Conservation (phyloP, 2,329 filamentous ascomycete genomes). For the Macroventuria anomochaeta region DNA sequence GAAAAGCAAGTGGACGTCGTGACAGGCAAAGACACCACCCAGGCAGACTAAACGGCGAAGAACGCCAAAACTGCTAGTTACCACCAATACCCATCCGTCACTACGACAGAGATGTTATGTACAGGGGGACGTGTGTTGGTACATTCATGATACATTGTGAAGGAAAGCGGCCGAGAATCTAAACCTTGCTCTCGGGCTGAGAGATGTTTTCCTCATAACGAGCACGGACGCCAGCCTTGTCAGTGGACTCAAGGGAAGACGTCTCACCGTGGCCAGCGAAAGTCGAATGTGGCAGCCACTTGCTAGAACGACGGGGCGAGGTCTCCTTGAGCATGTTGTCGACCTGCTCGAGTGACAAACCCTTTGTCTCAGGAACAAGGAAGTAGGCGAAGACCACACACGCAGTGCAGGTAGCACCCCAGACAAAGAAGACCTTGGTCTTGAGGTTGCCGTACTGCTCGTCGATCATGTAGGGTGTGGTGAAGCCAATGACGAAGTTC, state of each 20-base stretch:
- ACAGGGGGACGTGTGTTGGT: neutral
- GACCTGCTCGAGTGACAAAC: slow-evolving; percentile 77
- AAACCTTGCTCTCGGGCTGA: slow-evolving; percentile 1
- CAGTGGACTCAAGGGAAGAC: slow-evolving; percentile 8
- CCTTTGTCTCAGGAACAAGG: slow-evolving; percentile 80
- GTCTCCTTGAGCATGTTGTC: slow-evolving; percentile 87
- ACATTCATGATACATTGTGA: neutral
- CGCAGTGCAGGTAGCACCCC: slow-evolving; percentile 59
- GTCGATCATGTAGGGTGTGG: slow-evolving; percentile 75
- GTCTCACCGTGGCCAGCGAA: slow-evolving; percentile 56
- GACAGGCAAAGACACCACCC: neutral
- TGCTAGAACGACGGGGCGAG: slow-evolving; percentile 73
- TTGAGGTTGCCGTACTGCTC: slow-evolving; percentile 69
- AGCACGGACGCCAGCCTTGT: slow-evolving; percentile 7
- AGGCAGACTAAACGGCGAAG: neutral
- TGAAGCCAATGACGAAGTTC: slow-evolving; percentile 67
- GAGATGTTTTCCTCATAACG: slow-evolving; percentile 5
- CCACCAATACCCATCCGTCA: neutral
- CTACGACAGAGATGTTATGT: neutral
- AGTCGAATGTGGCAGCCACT: slow-evolving; percentile 73
- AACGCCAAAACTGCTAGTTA: too few relatives aligned
- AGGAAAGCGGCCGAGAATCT: neutral
- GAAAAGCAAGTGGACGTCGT: neutral
- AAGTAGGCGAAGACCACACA: slow-evolving; percentile 71
- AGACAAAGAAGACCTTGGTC: slow-evolving; percentile 62